Evolutionary conservation across 441 rosid species (phyloP).

Genomic region (Iberis amara): DNA sequence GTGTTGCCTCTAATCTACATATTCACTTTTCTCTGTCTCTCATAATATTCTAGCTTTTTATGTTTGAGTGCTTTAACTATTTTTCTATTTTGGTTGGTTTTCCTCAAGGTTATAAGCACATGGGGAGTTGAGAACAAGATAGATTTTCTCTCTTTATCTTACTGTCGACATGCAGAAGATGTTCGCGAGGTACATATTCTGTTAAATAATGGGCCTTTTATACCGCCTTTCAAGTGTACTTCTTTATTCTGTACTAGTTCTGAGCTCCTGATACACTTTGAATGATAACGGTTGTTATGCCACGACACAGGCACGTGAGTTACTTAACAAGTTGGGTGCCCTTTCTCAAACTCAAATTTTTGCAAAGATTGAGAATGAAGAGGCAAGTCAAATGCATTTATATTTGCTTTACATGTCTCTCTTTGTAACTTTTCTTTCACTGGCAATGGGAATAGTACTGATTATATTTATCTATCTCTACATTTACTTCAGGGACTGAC

Average conservation of each 20-base stretch:
- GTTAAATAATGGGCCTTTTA: no score
- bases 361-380: conserved; percentile 91
- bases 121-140: conserved; percentile 95
- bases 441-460: no score
- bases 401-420: no score
- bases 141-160: conserved; percentile 90
- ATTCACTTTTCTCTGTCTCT: neutral
- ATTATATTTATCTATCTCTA: conserved; percentile 3
- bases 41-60: neutral
- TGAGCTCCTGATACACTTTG: conserved; percentile 3
- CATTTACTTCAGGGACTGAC: conserved; percentile 56
- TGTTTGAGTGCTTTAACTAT: conserved; percentile 2
- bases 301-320: conserved; percentile 55
- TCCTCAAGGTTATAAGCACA: conserved; percentile 63
- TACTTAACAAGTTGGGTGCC: conserved; percentile 76
- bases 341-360: conserved; percentile 86
- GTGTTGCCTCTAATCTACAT: conserved; percentile 3
- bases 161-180: conserved; percentile 90
- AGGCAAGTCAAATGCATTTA: conserved; percentile 39
- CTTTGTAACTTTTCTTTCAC: no score
- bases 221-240: neutral
- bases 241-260: neutral
- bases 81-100: conserved; percentile 9
- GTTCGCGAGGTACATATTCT: conserved; percentile 62
- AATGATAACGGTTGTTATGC: conserved; percentile 2